These are phyloP conservation scores for Suillus placidus DNA, from an alignment of 768 basidiomycete species.

Conservation along the genomic window DNA sequence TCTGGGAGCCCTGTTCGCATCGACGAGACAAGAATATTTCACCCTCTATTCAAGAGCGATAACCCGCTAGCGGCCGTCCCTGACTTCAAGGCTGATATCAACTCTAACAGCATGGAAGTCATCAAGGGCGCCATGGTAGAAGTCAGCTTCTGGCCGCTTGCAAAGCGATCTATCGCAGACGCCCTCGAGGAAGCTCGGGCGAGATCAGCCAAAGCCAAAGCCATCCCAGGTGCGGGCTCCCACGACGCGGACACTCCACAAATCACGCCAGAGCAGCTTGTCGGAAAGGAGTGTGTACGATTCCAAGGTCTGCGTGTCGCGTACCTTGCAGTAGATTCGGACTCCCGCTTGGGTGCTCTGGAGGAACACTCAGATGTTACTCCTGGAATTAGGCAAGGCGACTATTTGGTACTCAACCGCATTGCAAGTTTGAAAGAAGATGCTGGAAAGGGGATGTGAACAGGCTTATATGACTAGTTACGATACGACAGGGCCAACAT, in stretches of 20 bases:
- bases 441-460: constrained; percentile 61
- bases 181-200: constrained; percentile 67
- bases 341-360: constrained; percentile 68
- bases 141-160: constrained; percentile 84
- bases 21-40: constrained; percentile 91
- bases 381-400: constrained; percentile 61
- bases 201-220: constrained; percentile 63
- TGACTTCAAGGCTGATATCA: constrained; percentile 83
- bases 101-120: constrained; percentile 78
- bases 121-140: constrained; percentile 85
- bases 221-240: constrained; percentile 38
- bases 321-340: constrained; percentile 93
- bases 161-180: constrained; percentile 63
- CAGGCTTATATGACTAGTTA: background rate
- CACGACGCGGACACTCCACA: constrained; percentile 62
- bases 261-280: constrained; percentile 72
- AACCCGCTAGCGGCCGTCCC: constrained; percentile 70
- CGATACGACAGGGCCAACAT: background rate
- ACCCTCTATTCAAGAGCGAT: constrained; percentile 92
- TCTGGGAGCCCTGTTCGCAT: constrained; percentile 82
- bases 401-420: constrained; percentile 84
- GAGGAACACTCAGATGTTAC: constrained; percentile 50
- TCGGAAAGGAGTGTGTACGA: constrained; percentile 89
- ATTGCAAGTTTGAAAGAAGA: constrained; percentile 97
- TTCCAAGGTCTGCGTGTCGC: constrained; percentile 97